A percentile compares a stretch with the other conserved stretches of the same genome.
phyloP scores from a whole-genome alignment of 1,284 basidiomycete species.

The Puccinia polysora region DNA sequence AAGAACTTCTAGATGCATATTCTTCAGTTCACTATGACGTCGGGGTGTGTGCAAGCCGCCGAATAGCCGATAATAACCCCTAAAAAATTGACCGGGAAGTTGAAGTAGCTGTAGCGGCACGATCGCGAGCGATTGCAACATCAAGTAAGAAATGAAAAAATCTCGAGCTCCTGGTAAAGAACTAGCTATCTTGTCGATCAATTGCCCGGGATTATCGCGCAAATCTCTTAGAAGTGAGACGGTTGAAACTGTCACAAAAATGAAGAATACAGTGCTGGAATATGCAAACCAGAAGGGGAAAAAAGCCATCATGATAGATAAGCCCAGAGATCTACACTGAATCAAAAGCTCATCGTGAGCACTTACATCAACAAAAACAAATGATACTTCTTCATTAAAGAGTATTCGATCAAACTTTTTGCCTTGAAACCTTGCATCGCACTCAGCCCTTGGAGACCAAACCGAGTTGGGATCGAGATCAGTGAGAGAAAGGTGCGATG shows the following conservation, averaged over 20 bases:
- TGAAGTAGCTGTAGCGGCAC: conserved; percentile 52
- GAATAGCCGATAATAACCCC: conserved; percentile 45
- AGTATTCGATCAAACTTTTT: conserved; percentile 51
- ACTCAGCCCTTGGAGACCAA: conserved; percentile 11
- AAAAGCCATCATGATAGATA: neutral
- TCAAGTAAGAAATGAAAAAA: conserved; percentile 53
- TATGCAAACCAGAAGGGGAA: too few species aligned
- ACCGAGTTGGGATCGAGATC: neutral
- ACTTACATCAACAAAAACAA: conserved; percentile 37
- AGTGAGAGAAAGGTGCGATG: neutral
- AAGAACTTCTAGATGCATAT: conserved; percentile 49
- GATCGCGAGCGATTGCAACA: conserved; percentile 51
- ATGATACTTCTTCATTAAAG: conserved; percentile 52
- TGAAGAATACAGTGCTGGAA: conserved; percentile 34
- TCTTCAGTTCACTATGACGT: conserved; percentile 51
- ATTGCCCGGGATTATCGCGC: conserved; percentile 50
- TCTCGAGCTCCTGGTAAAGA: conserved; percentile 52
- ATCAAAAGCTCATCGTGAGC: too few species aligned
- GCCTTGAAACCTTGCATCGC: conserved; percentile 50
- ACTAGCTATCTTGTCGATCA: conserved; percentile 52
- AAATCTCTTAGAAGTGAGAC: conserved; percentile 52
- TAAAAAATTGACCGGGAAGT: conserved; percentile 48
- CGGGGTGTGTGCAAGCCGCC: conserved; percentile 47
- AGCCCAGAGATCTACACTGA: conserved; percentile 1
- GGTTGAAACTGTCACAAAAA: conserved; percentile 53